Evolutionary conservation across 2,329 filamentous ascomycete species (phyloP), one percentile per base, ranked within the genome.

Genomic region (Clonostachys chloroleuca): DNA sequence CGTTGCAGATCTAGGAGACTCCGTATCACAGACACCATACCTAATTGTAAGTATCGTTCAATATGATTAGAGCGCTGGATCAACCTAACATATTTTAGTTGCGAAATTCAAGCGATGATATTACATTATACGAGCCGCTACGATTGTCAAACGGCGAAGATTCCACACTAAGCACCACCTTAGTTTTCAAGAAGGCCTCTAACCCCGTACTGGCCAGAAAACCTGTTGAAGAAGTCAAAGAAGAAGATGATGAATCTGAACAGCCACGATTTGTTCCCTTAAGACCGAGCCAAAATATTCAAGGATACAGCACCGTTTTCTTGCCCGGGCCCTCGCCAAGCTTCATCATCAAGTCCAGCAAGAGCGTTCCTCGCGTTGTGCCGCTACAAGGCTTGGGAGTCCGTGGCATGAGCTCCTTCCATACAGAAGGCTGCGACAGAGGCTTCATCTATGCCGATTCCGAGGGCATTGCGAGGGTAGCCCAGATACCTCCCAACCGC

Each of bases 111-210:
- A 85, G 82, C 49, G 87, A 96, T 53, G 92, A 97, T 59, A 70
- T 97, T 34, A 86, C 87, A 12, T 78, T 97, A 42, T 99, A 97
- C 62, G 84, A 94, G 61, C 91, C 92, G 2, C 86, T 90, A 55
- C 75, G 80, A 40, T 70, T 70, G 51, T 67, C 60, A 37, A 60
- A 59, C 30, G 63, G 63, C 47, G 62, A 57, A 48, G 65, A 73
- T 6, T 33, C 55, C 3, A 52, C 50, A 4, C 76, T 85, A 54
- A 70, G 77, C 2, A 68, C 72, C 20, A 78, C 76, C 8, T 70
- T 96, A 12, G 80, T 83, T 47, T 96, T 95, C 65, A 75, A 86
- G 47, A 96, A 96, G 64, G 68, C 87, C 1, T 67, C 81, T 2
- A 91, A 92, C 55, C 72, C 83, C 14, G 74, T 78, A 33, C 67